Evolutionary conservation across 192 early-diverging fungal species (phyloP).

Genomic region (Cladochytrium replicatum): DNA sequence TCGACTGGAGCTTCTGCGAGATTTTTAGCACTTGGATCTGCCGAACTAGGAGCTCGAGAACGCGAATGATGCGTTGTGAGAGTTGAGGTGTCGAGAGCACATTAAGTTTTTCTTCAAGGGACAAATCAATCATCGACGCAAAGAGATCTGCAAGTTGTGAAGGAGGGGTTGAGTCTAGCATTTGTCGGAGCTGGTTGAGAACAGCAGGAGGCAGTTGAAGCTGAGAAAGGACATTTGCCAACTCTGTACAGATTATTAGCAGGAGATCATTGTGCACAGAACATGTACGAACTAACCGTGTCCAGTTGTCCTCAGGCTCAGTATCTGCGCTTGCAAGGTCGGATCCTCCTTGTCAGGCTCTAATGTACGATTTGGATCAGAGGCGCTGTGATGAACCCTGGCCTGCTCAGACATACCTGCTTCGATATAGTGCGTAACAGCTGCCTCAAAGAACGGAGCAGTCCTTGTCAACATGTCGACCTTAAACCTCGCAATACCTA

Average conservation of each 20-base stretch:
- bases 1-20: conserved; percentile 60
- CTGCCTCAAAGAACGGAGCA: conserved; percentile 41
- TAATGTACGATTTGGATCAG: neutral
- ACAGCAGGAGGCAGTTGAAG: conserved; percentile 58
- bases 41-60: conserved; percentile 50
- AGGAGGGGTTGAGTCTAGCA: conserved; percentile 45
- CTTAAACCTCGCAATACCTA: conserved; percentile 50
- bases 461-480: conserved; percentile 35
- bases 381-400: too few relatives aligned
- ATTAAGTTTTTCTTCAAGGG: conserved; percentile 57
- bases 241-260: conserved; percentile 34
- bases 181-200: conserved; percentile 50
- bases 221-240: conserved; percentile 40
- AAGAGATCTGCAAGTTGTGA: conserved; percentile 58
- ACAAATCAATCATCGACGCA: conserved; percentile 59
- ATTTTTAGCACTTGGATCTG: conserved; percentile 75
- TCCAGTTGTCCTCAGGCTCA: conserved; percentile 42
- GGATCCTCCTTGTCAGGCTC: conserved; percentile 36
- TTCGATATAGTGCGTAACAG: conserved; percentile 38
- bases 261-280: too few relatives aligned
- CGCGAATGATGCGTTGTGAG: conserved; percentile 43
- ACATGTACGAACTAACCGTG: conserved; percentile 17
- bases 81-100: conserved; percentile 46
- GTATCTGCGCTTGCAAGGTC: conserved; percentile 43
- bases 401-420: conserved; percentile 10